A percentile compares a stretch with the other conserved stretches of the same genome.
Evolutionary conservation across 139 green algal genomes (phyloP).

Genomic region (Tetratostichococcus sp.): DNA sequence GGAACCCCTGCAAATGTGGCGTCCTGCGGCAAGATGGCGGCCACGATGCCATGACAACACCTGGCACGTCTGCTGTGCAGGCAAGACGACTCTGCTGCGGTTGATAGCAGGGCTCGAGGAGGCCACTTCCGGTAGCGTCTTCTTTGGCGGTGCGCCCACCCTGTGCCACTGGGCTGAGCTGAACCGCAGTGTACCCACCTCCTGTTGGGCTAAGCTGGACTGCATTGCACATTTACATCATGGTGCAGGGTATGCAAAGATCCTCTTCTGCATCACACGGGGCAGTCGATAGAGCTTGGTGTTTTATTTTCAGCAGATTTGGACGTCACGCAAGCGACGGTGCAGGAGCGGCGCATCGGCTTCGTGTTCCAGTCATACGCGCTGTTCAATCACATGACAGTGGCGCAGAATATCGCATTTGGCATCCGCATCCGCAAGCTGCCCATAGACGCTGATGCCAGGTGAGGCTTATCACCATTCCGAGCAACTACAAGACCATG

Average conservation of each 20-base stretch:
- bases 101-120: constrained; percentile 79
- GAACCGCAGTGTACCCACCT: too few species aligned
- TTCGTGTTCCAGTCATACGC: constrained; percentile 88
- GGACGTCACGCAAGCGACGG: constrained; percentile 39
- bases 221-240: too few species aligned
- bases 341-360: constrained; percentile 60
- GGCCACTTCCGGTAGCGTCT: constrained; percentile 57
- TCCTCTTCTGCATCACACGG: too few species aligned
- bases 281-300: not conserved
- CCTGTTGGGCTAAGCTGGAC: too few species aligned
- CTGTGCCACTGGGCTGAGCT: too few species aligned
- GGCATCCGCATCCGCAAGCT: constrained; percentile 71
- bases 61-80: constrained; percentile 4
- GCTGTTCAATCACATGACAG: constrained; percentile 89
- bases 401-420: constrained; percentile 87
- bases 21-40: too few species aligned
- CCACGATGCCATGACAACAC: too few species aligned
- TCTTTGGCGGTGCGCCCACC: constrained; percentile 64
- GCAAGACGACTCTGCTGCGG: constrained; percentile 83
- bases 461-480: constrained; percentile 8
- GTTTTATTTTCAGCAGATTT: constrained; percentile 22
- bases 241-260: too few species aligned
- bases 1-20: too few species aligned
- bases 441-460: constrained; percentile 57
- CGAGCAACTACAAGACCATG: not conserved